Conservation (phyloP, 2,329 filamentous ascomycete genomes). For the Hymenoscyphus infarciens region DNA sequence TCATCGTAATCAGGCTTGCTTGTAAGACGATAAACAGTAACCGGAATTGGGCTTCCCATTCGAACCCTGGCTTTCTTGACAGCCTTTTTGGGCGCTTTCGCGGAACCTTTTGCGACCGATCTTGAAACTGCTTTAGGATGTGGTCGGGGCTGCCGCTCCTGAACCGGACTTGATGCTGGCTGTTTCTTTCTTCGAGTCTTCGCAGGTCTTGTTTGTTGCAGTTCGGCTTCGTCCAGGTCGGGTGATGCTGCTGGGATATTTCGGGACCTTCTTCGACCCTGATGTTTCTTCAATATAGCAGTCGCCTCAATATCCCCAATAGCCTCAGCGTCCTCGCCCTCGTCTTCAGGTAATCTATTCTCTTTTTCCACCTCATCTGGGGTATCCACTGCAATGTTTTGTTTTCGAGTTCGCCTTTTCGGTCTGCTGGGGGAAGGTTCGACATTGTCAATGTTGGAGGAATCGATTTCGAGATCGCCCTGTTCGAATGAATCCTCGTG, state of each 20-base stretch:
- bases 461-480: neutral
- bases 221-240: conserved; percentile 44
- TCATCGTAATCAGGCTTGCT: conserved; percentile 41
- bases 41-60: conserved; percentile 47
- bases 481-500: neutral
- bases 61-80: conserved; percentile 29
- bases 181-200: conserved; percentile 20
- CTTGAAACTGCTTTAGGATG: conserved; percentile 20
- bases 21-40: conserved; percentile 61
- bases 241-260: conserved; percentile 29
- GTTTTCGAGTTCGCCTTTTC: neutral
- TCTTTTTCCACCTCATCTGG: neutral
- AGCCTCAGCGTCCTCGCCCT: conserved; percentile 33
- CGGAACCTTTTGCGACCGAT: conserved; percentile 31
- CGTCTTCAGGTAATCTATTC: conserved; percentile 18
- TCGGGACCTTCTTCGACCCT: conserved; percentile 35
- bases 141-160: conserved; percentile 22
- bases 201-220: neutral
- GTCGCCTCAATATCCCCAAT: conserved; percentile 37
- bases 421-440: neutral
- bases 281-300: conserved; percentile 38
- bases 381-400: neutral
- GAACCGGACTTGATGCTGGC: conserved; percentile 8
- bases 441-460: neutral
- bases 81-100: conserved; percentile 26